phyloP scores from a whole-genome alignment of 2,329 filamentous ascomycete genomes.

The Apiospora pterosperma region DNA sequence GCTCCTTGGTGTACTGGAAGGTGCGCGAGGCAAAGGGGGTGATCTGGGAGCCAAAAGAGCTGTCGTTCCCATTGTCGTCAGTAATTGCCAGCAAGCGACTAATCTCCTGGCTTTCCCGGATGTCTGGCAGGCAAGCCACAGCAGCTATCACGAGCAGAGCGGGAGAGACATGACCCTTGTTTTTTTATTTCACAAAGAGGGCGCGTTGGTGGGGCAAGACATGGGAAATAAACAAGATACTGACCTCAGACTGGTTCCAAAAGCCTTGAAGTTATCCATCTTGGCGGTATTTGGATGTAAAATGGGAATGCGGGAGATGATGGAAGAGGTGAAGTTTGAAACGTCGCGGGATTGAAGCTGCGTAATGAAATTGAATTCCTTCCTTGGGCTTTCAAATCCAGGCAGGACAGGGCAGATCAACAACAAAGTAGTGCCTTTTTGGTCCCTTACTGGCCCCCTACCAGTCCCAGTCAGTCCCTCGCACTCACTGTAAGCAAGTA shows the following conservation, averaged over 20 bases:
- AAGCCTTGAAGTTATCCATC: conserved; percentile 58
- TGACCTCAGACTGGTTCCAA: conserved; percentile 55
- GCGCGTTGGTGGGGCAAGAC: not conserved
- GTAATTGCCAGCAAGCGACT: conserved; percentile 17
- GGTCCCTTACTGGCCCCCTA: not conserved
- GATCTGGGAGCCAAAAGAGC: conserved; percentile 71
- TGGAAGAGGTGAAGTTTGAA: conserved; percentile 2
- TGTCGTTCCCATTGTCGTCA: conserved; percentile 16
- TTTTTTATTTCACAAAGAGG: not conserved
- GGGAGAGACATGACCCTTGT: conserved; percentile 4
- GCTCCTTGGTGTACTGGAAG: conserved; percentile 97
- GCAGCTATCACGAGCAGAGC: conserved; percentile 7
- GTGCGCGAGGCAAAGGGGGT: conserved; percentile 91
- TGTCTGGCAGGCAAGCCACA: not conserved
- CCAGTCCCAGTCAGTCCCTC: no score
- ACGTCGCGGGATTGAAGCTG: not conserved
- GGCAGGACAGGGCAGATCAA: not conserved
- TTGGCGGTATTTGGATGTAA: conserved; percentile 13
- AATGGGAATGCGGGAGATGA: not conserved
- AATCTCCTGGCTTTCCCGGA: conserved; percentile 34
- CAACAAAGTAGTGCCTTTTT: conserved; percentile 1
- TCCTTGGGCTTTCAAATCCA: not conserved
- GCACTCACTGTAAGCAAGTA: no score
- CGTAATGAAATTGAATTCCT: not conserved
- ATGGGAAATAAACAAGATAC: conserved; percentile 19